These are phyloP conservation scores for Colletotrichum kahawae DNA, from an alignment of 2,329 filamentous ascomycete genomes.

Conservation along the genomic window DNA sequence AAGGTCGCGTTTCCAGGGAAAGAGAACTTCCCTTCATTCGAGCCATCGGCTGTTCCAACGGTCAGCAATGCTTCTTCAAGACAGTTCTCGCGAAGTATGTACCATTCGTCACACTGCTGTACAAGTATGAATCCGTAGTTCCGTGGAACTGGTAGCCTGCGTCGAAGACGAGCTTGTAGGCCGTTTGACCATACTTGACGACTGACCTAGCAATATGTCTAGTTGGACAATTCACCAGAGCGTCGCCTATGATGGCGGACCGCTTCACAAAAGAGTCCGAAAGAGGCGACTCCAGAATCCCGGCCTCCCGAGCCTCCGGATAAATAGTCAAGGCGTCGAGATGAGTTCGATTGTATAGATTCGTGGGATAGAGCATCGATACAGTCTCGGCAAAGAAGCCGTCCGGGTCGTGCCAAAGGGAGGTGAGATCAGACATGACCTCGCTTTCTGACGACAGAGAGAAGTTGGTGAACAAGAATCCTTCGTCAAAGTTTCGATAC, in stretches of 20 bases:
- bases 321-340: neutral
- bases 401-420: neutral
- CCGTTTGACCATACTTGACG: neutral
- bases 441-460: neutral
- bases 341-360: neutral
- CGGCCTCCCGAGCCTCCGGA: neutral
- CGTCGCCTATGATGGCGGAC: neutral
- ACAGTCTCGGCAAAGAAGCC: neutral
- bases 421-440: neutral
- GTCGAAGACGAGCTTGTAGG: neutral
- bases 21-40: neutral
- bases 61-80: neutral
- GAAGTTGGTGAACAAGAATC: neutral
- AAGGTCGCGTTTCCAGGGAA: neutral
- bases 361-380: neutral
- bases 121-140: neutral
- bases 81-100: neutral
- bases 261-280: neutral
- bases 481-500: neutral
- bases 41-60: neutral
- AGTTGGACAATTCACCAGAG: neutral
- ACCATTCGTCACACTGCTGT: neutral
- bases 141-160: neutral
- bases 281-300: neutral
- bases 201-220: neutral